phyloP scores from a whole-genome alignment of 768 basidiomycete species.

The Rickenella mellea region DNA sequence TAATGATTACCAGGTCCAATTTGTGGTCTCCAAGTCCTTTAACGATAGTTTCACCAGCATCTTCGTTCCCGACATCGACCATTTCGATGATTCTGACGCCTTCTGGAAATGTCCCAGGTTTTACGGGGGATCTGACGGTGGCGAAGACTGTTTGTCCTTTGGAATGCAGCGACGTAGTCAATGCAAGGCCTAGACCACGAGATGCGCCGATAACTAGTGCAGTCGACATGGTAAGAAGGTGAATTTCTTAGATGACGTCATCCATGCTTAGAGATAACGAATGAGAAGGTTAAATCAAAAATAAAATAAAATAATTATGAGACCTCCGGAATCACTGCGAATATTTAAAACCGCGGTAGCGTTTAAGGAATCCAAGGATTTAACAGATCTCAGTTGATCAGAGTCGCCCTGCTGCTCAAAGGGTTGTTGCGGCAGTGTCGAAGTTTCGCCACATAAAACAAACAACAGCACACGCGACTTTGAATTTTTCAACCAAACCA shows the following conservation, averaged over 20 bases:
- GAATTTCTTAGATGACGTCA: background rate
- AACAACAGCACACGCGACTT: too few relatives aligned
- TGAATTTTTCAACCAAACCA: too few relatives aligned
- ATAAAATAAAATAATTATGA: too few relatives aligned
- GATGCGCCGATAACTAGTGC: slow-evolving; percentile 35
- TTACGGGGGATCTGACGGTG: slow-evolving; percentile 21
- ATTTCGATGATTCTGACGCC: slow-evolving; percentile 26
- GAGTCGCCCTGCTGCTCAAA: too few relatives aligned
- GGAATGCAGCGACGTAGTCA: slow-evolving; percentile 19
- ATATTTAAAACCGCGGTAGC: too few relatives aligned
- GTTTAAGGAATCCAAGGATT: too few relatives aligned
- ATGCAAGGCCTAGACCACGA: slow-evolving; percentile 32
- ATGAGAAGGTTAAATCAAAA: background rate
- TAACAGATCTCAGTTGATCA: too few relatives aligned
- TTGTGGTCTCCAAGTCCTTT: slow-evolving; percentile 21
- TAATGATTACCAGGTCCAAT: slow-evolving; percentile 26
- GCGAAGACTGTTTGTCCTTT: slow-evolving; percentile 25
- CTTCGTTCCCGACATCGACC: slow-evolving; percentile 25
- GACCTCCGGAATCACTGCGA: too few relatives aligned
- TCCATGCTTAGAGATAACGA: background rate
- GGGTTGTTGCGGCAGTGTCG: too few relatives aligned
- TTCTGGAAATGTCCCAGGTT: slow-evolving; percentile 17
- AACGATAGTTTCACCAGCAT: slow-evolving; percentile 26
- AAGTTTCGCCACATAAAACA: too few relatives aligned
- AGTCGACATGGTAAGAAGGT: background rate